A percentile compares a stretch with the other conserved stretches of the same genome.
phyloP scores from a whole-genome alignment of 2,329 filamentous ascomycete species.

The Lizonia empirigonia region DNA sequence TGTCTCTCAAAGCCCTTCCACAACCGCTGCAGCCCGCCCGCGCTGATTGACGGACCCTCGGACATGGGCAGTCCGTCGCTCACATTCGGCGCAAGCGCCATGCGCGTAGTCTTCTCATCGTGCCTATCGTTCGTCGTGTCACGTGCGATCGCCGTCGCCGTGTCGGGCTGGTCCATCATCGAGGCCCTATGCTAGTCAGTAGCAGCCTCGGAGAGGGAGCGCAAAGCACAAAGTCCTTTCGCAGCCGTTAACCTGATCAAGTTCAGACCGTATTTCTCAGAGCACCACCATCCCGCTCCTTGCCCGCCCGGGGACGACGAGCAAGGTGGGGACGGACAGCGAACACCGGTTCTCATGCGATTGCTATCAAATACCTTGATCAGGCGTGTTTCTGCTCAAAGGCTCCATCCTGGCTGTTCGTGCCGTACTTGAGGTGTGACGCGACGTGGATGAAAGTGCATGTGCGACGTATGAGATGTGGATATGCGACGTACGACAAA shows the following conservation, averaged over 20 bases:
- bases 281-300: slow-evolving; percentile 32
- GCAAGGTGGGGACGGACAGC: slow-evolving; percentile 10
- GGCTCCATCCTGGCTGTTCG: slow-evolving; percentile 35
- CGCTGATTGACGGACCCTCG: slow-evolving; percentile 10
- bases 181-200: slow-evolving; percentile 45
- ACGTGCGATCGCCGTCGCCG: slow-evolving; percentile 7
- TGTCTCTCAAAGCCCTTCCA: slow-evolving; percentile 49
- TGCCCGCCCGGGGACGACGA: not conserved
- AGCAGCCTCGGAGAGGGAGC: slow-evolving; percentile 25
- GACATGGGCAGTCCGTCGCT: slow-evolving; percentile 26
- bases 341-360: slow-evolving; percentile 49
- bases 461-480: not conserved
- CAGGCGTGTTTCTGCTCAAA: slow-evolving; percentile 41
- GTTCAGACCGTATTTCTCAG: slow-evolving; percentile 62
- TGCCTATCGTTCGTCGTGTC: slow-evolving; percentile 10
- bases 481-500: not conserved
- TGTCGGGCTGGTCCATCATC: slow-evolving; percentile 25
- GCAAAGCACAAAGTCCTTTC: slow-evolving; percentile 60
- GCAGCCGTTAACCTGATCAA: slow-evolving; percentile 61
- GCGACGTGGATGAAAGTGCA: not conserved
- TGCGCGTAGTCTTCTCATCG: slow-evolving; percentile 31
- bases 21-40: slow-evolving; percentile 20
- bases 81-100: slow-evolving; percentile 32
- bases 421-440: slow-evolving; percentile 35
- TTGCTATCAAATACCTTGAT: slow-evolving; percentile 47